phyloP scores from a whole-genome alignment of 352 stramenopile species.

The Pythium brachiatum region DNA sequence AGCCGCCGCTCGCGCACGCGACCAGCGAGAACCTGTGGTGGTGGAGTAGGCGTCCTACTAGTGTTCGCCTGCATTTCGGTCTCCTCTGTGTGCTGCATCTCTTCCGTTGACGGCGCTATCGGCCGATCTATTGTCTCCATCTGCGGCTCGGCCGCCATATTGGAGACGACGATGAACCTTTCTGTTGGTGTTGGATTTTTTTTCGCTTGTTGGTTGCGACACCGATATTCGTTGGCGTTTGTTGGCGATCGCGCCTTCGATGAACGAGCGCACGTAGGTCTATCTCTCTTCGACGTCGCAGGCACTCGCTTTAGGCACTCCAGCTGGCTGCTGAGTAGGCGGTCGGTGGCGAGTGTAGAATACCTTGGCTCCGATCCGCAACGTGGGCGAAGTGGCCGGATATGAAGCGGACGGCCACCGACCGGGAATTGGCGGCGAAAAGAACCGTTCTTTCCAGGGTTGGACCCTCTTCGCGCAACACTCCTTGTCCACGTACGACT shows the following conservation, averaged over 20 bases:
- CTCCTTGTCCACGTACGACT: neutral
- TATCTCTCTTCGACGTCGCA: neutral
- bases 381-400: slow-evolving; percentile 6
- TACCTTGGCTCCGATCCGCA: slow-evolving; percentile 4
- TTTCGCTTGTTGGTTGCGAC: neutral
- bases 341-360: slow-evolving; percentile 2
- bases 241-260: slow-evolving; percentile 2
- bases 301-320: neutral
- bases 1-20: slow-evolving; percentile 18
- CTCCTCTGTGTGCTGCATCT: neutral
- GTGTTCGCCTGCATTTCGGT: neutral
- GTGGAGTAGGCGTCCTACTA: neutral
- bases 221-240: neutral
- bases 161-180: neutral
- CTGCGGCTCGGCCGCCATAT: neutral
- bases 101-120: neutral
- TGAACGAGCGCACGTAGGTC: too few relatives aligned
- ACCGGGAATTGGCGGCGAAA: slow-evolving; percentile 9
- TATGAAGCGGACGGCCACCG: neutral
- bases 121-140: slow-evolving; percentile 12
- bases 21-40: neutral
- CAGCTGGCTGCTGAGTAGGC: neutral
- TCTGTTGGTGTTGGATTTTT: neutral
- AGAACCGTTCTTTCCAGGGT: slow-evolving; percentile 21
- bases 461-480: slow-evolving; percentile 12